phyloP scores from a whole-genome alignment of 1,139 yeast species.

The Suhomyces wounanorum region DNA sequence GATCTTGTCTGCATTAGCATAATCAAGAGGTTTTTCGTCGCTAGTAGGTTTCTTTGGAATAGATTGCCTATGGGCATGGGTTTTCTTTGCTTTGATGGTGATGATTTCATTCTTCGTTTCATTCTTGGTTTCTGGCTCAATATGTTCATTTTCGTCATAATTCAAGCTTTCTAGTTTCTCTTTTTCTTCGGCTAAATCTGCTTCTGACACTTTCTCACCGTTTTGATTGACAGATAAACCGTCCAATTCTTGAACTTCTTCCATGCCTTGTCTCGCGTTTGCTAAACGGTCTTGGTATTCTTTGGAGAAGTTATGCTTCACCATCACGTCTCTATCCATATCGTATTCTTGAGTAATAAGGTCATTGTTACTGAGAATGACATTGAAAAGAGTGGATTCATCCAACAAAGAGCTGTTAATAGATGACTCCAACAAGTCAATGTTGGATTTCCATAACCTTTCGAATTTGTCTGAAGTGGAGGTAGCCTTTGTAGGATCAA shows the following conservation, averaged over 20 bases:
- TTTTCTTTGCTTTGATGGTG: constrained; percentile 46
- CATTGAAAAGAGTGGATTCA: constrained; percentile 19
- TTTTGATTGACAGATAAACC: constrained; percentile 4
- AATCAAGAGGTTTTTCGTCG: constrained; percentile 37
- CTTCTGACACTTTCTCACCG: constrained; percentile 8
- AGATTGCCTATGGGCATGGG: constrained; percentile 15
- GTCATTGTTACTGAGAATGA: constrained; percentile 4
- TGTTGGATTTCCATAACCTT: constrained; percentile 8
- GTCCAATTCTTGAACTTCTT: constrained; percentile 14
- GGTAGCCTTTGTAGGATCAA: constrained; percentile 9
- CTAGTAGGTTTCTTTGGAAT: constrained; percentile 12
- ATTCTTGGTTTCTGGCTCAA: constrained; percentile 1
- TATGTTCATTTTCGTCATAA: constrained; percentile 6
- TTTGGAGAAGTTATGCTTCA: constrained; percentile 23
- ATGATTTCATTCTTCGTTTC: constrained; percentile 54
- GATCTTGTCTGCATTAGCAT: constrained; percentile 51
- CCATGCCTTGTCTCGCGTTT: constrained; percentile 22
- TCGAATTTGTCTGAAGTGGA: constrained; percentile 21
- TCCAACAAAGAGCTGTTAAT: constrained; percentile 14
- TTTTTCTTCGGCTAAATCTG: constrained; percentile 10
- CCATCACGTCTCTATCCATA: constrained; percentile 16
- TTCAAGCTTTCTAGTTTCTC: no score
- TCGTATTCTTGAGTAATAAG: constrained; percentile 25
- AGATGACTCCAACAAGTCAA: constrained; percentile 5
- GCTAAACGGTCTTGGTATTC: constrained; percentile 20